Conservation (phyloP, 352 stramenopile genomes). For the Phytophthora multivora region DNA sequence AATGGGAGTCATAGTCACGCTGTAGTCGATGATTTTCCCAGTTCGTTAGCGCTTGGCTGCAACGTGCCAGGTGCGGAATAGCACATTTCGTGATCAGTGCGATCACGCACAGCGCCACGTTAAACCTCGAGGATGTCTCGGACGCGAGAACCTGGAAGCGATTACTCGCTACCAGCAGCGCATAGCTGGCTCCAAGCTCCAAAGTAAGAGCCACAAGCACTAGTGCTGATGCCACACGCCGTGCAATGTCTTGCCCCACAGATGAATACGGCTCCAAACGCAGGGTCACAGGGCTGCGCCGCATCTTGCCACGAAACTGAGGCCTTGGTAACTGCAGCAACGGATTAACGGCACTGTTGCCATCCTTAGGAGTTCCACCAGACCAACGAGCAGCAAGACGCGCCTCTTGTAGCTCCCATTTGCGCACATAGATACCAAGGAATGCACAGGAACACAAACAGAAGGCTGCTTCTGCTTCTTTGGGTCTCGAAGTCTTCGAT, state of each 20-base stretch:
- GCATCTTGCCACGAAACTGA: conserved; percentile 62
- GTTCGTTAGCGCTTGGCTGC: conserved; percentile 50
- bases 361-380: conserved; percentile 34
- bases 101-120: conserved; percentile 40
- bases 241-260: conserved; percentile 29
- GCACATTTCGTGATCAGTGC: conserved; percentile 36
- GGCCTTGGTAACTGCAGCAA: conserved; percentile 39
- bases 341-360: conserved; percentile 12
- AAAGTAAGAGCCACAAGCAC: conserved; percentile 33
- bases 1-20: conserved; percentile 63
- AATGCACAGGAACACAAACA: conserved; percentile 56
- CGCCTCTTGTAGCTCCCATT: conserved; percentile 60
- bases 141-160: conserved; percentile 29
- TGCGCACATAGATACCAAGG: conserved; percentile 56
- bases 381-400: conserved; percentile 56
- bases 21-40: conserved; percentile 83
- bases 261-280: conserved; percentile 58
- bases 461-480: conserved; percentile 38
- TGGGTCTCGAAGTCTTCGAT: conserved; percentile 2
- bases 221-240: conserved; percentile 31
- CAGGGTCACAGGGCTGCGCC: conserved; percentile 58
- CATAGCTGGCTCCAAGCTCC: conserved; percentile 35
- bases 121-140: conserved; percentile 17
- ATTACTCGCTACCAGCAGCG: conserved; percentile 42
- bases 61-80: conserved; percentile 40